phyloP scores from a whole-genome alignment of 805 yeast genomes.

The Wickerhamiella sorbophila region DNA sequence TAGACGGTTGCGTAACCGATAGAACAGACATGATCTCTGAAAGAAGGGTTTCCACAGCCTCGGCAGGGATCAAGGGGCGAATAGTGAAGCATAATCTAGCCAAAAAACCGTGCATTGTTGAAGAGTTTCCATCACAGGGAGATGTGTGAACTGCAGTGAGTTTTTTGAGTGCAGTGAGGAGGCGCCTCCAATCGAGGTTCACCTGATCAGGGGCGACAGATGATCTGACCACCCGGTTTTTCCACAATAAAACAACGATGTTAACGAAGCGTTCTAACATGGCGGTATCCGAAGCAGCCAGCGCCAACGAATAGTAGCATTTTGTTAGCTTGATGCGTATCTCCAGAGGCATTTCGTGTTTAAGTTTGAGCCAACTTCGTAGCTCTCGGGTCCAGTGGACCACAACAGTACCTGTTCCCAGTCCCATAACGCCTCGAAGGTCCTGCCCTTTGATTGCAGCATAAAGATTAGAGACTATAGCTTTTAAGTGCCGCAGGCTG shows the following conservation, averaged over 20 bases:
- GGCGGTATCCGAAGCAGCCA: conserved; percentile 58
- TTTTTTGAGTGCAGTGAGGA: conserved; percentile 27
- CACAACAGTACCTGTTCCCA: conserved; percentile 48
- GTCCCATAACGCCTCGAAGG: conserved; percentile 50
- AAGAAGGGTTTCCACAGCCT: not conserved
- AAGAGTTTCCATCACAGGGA: conserved; percentile 13
- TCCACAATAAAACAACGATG: conserved; percentile 44
- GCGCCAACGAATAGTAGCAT: conserved; percentile 56
- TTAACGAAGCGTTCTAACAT: conserved; percentile 46
- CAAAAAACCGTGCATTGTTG: conserved; percentile 6
- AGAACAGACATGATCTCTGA: not conserved
- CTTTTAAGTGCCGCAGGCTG: conserved; percentile 58
- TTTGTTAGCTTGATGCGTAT: conserved; percentile 46
- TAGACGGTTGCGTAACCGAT: not conserved
- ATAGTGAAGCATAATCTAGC: not conserved
- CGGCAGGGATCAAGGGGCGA: not conserved
- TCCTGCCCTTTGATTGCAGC: conserved; percentile 65
- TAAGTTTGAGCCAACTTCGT: conserved; percentile 60
- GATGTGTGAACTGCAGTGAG: conserved; percentile 14
- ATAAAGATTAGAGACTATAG: conserved; percentile 66
- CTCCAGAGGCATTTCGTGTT: conserved; percentile 60
- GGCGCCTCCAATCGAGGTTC: conserved; percentile 36
- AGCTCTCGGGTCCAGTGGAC: conserved; percentile 82
- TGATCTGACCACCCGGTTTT: conserved; percentile 28
- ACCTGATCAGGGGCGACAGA: conserved; percentile 30